Percentiles rank a stretch among this genome's conserved stretches.
phyloP scores from a whole-genome alignment of 306 rosid genomes.

The Prunus salicina region DNA sequence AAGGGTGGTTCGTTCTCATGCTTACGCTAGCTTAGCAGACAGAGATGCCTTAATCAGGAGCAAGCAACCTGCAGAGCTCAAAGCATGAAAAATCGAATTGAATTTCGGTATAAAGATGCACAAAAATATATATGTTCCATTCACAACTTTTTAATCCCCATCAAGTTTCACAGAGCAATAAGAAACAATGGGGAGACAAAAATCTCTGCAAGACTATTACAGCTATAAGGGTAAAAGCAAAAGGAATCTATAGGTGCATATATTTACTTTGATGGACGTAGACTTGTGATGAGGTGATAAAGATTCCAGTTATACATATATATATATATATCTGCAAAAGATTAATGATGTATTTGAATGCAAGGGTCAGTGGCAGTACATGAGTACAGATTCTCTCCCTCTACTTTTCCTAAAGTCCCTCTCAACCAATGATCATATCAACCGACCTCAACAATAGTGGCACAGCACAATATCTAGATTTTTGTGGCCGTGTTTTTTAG shows the following conservation, averaged over 20 bases:
- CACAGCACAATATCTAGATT: background rate
- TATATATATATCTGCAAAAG: background rate
- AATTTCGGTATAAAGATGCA: background rate
- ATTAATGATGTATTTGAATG: background rate
- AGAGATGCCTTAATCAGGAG: background rate
- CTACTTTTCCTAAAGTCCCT: conserved; percentile 21
- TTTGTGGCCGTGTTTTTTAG: background rate
- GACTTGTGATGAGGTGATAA: conserved; percentile 26
- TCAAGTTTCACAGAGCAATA: background rate
- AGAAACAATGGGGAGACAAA: background rate
- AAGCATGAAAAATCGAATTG: background rate
- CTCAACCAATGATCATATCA: conserved; percentile 26
- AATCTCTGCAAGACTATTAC: background rate
- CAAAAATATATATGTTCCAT: background rate
- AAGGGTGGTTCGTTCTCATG: background rate
- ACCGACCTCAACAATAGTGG: background rate
- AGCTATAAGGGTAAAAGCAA: background rate
- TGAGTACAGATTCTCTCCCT: conserved; percentile 23
- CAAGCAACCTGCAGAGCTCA: background rate
- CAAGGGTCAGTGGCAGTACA: conserved; percentile 26
- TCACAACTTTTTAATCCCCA: background rate
- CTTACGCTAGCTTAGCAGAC: background rate
- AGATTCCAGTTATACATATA: conserved; percentile 19
- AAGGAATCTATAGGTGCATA: conserved; percentile 6
- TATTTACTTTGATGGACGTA: background rate